Conservation (phyloP, 345 rosid genomes). For the Arabis hirsuta region DNA sequence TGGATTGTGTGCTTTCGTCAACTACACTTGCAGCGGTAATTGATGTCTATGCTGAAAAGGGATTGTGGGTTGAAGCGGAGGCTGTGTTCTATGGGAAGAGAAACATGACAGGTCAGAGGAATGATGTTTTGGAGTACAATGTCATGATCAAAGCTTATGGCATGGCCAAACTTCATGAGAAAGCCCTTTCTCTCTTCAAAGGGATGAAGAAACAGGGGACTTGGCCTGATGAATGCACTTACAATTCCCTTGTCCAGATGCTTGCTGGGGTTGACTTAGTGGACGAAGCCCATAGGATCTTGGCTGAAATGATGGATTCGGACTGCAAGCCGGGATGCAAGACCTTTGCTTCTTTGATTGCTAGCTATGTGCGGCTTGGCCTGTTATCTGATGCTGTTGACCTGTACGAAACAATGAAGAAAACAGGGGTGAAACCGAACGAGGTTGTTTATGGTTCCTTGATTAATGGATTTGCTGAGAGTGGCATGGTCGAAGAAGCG, state of each 20-base stretch:
- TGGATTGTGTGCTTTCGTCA: constrained; percentile 55
- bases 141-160: constrained; percentile 95
- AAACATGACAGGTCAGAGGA: constrained; percentile 51
- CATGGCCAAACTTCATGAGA: constrained; percentile 75
- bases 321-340: constrained; percentile 65
- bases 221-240: constrained; percentile 91
- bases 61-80: constrained; percentile 86
- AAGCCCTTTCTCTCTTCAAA: constrained; percentile 77
- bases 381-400: constrained; percentile 66
- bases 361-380: constrained; percentile 73
- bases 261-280: constrained; percentile 70
- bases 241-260: constrained; percentile 86
- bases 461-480: constrained; percentile 85
- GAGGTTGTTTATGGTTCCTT: constrained; percentile 84
- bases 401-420: constrained; percentile 58
- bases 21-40: constrained; percentile 69
- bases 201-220: constrained; percentile 83
- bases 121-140: constrained; percentile 71
- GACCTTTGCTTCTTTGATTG: constrained; percentile 74
- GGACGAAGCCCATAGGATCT: constrained; percentile 66
- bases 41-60: constrained; percentile 80
- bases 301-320: constrained; percentile 72
- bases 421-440: constrained; percentile 70
- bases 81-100: constrained; percentile 62
- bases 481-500: constrained; percentile 69